These are phyloP conservation scores for Venturia carpophila DNA, from an alignment of 2,329 filamentous ascomycete species.

Conservation along the genomic window DNA sequence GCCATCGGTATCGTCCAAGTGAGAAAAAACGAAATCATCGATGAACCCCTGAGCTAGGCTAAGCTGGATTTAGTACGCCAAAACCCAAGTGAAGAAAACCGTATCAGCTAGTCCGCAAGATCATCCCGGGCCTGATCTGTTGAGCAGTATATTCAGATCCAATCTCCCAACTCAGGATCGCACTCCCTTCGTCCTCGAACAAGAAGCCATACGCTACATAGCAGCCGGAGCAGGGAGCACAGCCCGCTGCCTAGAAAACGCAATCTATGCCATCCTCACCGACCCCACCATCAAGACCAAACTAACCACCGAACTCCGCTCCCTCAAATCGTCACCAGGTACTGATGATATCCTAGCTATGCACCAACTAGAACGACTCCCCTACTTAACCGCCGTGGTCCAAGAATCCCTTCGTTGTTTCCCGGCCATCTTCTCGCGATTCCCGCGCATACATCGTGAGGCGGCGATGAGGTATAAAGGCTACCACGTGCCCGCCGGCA, in stretches of 20 bases:
- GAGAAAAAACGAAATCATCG: neutral
- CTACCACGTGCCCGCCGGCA: conserved; percentile 19
- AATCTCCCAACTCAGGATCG: neutral
- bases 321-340: neutral
- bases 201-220: neutral
- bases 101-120: neutral
- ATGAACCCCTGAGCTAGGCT: neutral
- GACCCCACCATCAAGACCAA: neutral
- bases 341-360: neutral
- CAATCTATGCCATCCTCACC: conserved; percentile 19
- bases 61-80: neutral
- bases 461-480: conserved; percentile 20
- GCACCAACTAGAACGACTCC: conserved; percentile 26
- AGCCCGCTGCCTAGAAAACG: conserved; percentile 14
- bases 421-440: conserved; percentile 24
- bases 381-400: conserved; percentile 29
- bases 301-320: neutral
- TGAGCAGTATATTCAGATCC: neutral
- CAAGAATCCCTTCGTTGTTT: conserved; percentile 28
- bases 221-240: neutral
- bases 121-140: neutral
- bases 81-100: neutral
- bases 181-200: neutral
- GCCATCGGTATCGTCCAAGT: neutral
- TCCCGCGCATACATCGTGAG: conserved; percentile 22